Percentiles rank a stretch among this genome's conserved stretches.
These are phyloP conservation scores for Diospyros lotus DNA, from an alignment of 148 eudicot species.

Conservation along the genomic window DNA sequence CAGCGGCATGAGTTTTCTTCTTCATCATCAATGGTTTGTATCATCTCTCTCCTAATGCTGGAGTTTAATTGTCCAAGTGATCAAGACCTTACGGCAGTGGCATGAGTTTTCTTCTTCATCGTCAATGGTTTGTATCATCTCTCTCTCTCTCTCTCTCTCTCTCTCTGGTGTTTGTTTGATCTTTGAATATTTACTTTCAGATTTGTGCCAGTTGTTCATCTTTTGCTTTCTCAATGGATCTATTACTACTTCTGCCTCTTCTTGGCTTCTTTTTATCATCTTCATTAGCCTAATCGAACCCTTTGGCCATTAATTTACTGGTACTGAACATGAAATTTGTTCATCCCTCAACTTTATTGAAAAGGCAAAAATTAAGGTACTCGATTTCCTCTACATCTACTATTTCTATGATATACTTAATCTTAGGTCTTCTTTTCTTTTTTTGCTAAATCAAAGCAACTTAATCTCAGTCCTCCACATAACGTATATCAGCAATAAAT, in stretches of 20 bases:
- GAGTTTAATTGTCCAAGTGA: background rate
- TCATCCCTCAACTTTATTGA: too few species aligned
- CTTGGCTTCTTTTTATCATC: background rate
- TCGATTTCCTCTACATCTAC: too few species aligned
- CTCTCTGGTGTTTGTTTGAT: background rate
- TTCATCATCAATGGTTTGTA: slow-evolving; percentile 15
- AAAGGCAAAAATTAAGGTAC: too few species aligned
- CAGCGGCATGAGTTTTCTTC: background rate
- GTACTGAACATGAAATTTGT: too few species aligned
- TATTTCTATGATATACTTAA: too few species aligned
- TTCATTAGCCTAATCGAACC: background rate
- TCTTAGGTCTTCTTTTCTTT: too few species aligned
- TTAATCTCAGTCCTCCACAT: too few species aligned
- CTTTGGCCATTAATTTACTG: background rate
- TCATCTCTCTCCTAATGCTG: background rate
- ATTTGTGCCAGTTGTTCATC: background rate
- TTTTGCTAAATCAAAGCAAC: too few species aligned
- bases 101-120: slow-evolving; percentile 4
- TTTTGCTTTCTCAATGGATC: slow-evolving; percentile 7
- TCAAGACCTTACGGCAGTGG: slow-evolving; percentile 6
- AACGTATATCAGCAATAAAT: too few species aligned
- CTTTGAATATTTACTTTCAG: background rate
- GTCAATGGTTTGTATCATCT: slow-evolving; percentile 12
- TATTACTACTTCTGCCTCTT: background rate
- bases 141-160: slow-evolving; percentile 2